Conservation (phyloP, 1,284 basidiomycete species). For the Leucoagaricus sp. region DNA sequence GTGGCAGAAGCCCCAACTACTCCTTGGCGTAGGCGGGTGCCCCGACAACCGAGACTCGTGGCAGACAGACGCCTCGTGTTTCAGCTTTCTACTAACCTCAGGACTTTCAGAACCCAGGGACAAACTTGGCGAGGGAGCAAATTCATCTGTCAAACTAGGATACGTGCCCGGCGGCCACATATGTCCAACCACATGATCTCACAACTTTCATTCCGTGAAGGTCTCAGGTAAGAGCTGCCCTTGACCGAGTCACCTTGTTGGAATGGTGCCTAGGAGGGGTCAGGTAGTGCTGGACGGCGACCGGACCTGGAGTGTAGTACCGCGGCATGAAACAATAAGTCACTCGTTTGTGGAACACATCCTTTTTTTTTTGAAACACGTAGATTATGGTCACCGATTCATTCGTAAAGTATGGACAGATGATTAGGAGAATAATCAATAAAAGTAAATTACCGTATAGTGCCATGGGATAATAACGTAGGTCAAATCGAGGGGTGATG, state of each 20-base stretch:
- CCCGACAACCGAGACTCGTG: constrained; percentile 4
- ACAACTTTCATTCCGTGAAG: background rate
- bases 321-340: background rate
- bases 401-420: background rate
- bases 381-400: background rate
- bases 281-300: background rate
- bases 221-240: background rate
- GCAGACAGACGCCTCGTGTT: constrained; percentile 1
- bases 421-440: no score
- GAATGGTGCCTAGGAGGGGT: background rate
- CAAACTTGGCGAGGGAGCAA: background rate
- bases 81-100: background rate
- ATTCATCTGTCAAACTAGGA: constrained; percentile 1
- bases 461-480: background rate
- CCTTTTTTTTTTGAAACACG: background rate
- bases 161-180: background rate
- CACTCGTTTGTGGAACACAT: background rate
- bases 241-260: background rate
- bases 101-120: background rate
- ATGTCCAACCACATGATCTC: background rate
- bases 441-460: no score
- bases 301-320: background rate
- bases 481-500: background rate
- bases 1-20: background rate
- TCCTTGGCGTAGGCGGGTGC: background rate